Evolutionary conservation across 179 eudicot species (phyloP).

Genomic region (Spinacia oleracea): DNA sequence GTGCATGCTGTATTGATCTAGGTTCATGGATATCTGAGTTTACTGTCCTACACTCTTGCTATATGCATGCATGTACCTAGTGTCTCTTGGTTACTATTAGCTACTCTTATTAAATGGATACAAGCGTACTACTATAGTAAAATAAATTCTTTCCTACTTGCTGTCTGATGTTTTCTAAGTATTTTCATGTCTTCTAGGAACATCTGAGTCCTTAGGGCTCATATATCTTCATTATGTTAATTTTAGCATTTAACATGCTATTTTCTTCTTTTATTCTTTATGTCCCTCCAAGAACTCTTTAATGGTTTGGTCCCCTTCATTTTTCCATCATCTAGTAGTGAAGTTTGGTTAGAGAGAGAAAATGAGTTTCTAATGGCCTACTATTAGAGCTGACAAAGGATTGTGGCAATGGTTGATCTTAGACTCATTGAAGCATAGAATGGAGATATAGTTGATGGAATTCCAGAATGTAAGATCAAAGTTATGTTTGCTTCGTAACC

Average conservation of each 20-base stretch:
- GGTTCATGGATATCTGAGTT: no score
- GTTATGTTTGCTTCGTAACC: not conserved
- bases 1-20: no score
- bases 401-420: not conserved
- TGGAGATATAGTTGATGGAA: not conserved
- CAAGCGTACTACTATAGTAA: not conserved
- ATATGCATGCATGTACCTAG: not conserved
- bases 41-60: no score
- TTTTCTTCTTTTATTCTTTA: no score
- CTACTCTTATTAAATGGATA: not conserved
- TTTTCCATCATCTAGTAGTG: not conserved
- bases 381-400: not conserved
- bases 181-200: not conserved
- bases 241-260: not conserved
- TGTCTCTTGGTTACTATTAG: not conserved
- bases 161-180: not conserved
- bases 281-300: no score
- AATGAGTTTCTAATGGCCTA: not conserved
- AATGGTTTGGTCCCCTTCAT: not conserved
- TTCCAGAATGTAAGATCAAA: not conserved
- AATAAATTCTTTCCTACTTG: not conserved
- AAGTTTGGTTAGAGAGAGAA: not conserved
- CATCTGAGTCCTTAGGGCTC: not conserved
- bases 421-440: not conserved
- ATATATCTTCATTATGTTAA: not conserved